phyloP scores from a whole-genome alignment of 305 asterid species.

The Fraxinus angustifolia region DNA sequence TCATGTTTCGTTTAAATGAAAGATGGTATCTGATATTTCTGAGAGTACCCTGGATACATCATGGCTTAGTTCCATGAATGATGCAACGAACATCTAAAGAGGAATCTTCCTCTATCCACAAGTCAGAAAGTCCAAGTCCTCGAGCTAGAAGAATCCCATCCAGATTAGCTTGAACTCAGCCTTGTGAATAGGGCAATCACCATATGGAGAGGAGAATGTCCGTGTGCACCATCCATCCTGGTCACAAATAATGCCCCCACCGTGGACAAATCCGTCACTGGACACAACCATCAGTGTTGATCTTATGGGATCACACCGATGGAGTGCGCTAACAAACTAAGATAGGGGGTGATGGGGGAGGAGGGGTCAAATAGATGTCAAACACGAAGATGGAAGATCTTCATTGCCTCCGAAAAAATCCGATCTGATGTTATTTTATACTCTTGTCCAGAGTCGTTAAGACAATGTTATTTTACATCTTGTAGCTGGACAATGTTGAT shows the following conservation, averaged over 20 bases:
- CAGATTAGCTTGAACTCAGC: not conserved
- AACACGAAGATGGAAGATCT: not conserved
- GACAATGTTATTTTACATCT: conserved; percentile 6
- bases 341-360: not conserved
- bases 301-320: not conserved
- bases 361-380: not conserved
- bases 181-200: not conserved
- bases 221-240: not conserved
- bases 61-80: not conserved
- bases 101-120: not conserved
- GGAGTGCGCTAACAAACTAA: not conserved
- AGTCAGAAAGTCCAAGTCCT: not conserved
- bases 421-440: not conserved
- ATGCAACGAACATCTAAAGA: not conserved
- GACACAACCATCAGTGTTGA: not conserved
- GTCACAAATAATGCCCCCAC: not conserved
- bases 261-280: not conserved
- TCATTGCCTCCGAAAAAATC: not conserved
- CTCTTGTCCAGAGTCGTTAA: conserved; percentile 9
- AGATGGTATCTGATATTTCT: not conserved
- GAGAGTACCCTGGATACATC: not conserved
- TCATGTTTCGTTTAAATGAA: not conserved
- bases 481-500: conserved; percentile 14
- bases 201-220: not conserved
- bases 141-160: not conserved